Percentiles rank a stretch among this genome's conserved stretches.
Evolutionary conservation across 352 stramenopile genomes (phyloP).

Genomic region (Pythium pyrilobum): DNA sequence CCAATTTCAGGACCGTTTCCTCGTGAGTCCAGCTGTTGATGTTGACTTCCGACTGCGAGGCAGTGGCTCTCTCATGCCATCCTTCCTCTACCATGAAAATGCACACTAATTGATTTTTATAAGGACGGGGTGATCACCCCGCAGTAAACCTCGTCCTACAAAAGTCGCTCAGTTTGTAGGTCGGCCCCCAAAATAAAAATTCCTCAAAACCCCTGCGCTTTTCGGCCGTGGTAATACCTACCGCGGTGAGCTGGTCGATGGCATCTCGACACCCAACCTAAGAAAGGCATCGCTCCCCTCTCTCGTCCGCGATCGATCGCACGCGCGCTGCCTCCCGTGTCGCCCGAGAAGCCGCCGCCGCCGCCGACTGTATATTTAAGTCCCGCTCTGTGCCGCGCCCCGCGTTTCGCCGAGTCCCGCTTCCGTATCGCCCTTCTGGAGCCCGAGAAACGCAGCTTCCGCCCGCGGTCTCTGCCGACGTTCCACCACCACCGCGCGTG

Average conservation of each 20-base stretch:
- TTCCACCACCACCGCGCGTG: no score
- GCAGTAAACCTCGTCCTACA: not conserved
- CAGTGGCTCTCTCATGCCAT: constrained; percentile 4
- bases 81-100: not conserved
- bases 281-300: constrained; percentile 4
- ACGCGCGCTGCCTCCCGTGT: not conserved
- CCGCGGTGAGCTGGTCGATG: not conserved
- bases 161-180: not conserved
- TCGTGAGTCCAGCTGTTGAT: not conserved
- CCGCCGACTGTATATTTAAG: not conserved
- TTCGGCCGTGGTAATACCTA: not conserved
- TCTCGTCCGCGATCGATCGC: not conserved
- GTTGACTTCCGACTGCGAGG: not conserved
- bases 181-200: constrained; percentile 20
- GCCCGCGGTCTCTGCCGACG: no score
- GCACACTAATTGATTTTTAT: not conserved
- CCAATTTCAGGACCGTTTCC: not conserved
- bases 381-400: not conserved
- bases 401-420: no score
- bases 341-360: not conserved
- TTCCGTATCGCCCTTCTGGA: not conserved
- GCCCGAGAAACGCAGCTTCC: not conserved
- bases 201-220: constrained; percentile 5
- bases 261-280: not conserved
- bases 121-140: not conserved